phyloP scores from a whole-genome alignment of 2,329 filamentous ascomycete genomes.

The Penicillium freii region DNA sequence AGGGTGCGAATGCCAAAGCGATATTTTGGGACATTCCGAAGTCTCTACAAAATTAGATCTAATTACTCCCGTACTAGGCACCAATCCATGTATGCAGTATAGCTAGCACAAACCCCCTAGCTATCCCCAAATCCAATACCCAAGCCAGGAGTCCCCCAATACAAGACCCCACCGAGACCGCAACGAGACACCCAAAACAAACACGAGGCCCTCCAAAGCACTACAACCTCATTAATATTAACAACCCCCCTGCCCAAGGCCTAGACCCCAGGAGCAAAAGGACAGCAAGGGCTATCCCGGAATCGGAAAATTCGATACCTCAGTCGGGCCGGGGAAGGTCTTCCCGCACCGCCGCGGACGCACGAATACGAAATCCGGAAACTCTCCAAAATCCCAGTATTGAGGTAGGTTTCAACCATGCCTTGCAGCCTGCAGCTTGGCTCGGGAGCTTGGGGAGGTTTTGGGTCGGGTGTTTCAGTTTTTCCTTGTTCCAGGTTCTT shows the following conservation, averaged over 20 bases:
- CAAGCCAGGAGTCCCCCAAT: slow-evolving; percentile 2
- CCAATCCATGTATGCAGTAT: not conserved
- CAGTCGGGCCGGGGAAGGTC: slow-evolving; percentile 5
- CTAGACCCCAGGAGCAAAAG: not conserved
- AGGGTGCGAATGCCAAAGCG: not conserved
- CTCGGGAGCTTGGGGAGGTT: slow-evolving; percentile 6
- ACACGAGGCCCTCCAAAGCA: not conserved
- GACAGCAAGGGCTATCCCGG: slow-evolving; percentile 4
- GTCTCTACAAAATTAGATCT: not conserved
- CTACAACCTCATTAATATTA: not conserved
- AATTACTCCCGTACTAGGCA: not conserved
- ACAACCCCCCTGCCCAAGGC: not conserved
- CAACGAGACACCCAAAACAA: not conserved
- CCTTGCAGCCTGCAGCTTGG: slow-evolving; percentile 23
- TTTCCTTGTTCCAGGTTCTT: slow-evolving; percentile 1
- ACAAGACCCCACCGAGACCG: not conserved
- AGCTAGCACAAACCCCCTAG: not conserved
- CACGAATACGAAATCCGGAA: slow-evolving; percentile 8
- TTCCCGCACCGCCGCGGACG: slow-evolving; percentile 19
- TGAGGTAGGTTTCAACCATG: slow-evolving; percentile 26
- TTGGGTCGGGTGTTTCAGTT: slow-evolving; percentile 15
- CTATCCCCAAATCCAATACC: not conserved
- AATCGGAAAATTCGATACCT: slow-evolving; percentile 17
- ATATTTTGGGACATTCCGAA: not conserved
- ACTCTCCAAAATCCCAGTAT: slow-evolving; percentile 15